Evolutionary conservation across 305 asterid genomes (phyloP).

Genomic region (Fraxinus dipetala): DNA sequence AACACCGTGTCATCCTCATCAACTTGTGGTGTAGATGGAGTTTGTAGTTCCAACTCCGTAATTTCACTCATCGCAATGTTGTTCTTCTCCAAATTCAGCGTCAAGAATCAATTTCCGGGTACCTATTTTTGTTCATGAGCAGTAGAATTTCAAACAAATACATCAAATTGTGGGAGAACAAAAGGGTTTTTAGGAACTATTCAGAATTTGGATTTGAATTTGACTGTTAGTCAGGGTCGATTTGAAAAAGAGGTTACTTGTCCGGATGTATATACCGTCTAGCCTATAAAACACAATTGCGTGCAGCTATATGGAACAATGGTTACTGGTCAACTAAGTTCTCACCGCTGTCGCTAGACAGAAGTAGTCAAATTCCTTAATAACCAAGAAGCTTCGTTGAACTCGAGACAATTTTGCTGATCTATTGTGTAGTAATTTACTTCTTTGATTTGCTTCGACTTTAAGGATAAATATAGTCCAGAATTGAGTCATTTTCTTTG

Average conservation of each 20-base stretch:
- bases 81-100: slow-evolving; percentile 26
- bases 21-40: slow-evolving; percentile 30
- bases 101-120: neutral
- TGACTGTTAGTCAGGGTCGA: neutral
- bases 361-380: neutral
- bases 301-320: neutral
- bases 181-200: neutral
- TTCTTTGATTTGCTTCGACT: neutral
- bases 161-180: neutral
- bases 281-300: neutral
- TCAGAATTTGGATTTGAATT: neutral
- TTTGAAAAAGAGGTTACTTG: neutral
- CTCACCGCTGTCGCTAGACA: neutral
- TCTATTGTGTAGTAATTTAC: no score
- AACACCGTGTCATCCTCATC: slow-evolving; percentile 41
- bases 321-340: neutral
- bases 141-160: neutral
- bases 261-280: neutral
- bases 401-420: neutral
- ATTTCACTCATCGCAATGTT: slow-evolving; percentile 19
- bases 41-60: slow-evolving; percentile 24
- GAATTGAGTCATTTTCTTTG: neutral
- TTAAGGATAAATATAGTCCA: neutral
- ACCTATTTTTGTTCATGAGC: neutral
- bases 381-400: neutral